Conservation (phyloP, 768 basidiomycete species). For the Tulasnella sp. region DNA sequence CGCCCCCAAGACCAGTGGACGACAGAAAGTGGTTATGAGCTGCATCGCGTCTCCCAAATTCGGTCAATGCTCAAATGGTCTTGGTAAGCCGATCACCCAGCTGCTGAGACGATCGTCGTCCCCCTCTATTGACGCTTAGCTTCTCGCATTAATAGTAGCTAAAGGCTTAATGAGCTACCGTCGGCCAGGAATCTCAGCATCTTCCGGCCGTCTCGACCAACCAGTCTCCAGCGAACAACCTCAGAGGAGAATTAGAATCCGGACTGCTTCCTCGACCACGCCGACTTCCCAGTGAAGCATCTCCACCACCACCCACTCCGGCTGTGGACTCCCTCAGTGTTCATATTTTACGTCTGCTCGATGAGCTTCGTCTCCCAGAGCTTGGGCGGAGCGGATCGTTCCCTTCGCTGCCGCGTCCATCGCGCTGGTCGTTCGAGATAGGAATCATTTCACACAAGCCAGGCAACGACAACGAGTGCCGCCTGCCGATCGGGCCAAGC, state of each 20-base stretch:
- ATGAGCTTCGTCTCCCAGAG: not conserved
- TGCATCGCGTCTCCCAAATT: too few relatives aligned
- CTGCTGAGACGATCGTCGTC: too few relatives aligned
- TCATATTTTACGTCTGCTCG: not conserved
- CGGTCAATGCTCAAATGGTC: too few relatives aligned
- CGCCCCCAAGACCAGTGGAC: too few relatives aligned
- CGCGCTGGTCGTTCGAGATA: not conserved
- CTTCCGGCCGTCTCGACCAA: not conserved
- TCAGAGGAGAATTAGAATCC: not conserved
- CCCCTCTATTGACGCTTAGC: too few relatives aligned
- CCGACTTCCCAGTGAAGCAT: not conserved
- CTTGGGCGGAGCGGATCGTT: not conserved
- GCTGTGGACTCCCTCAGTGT: slow-evolving; percentile 6
- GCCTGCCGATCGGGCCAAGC: slow-evolving; percentile 8
- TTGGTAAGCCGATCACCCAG: too few relatives aligned
- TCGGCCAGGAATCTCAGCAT: not conserved
- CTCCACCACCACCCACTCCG: not conserved
- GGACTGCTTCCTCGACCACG: not conserved
- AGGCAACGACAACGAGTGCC: not conserved
- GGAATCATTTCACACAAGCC: not conserved
- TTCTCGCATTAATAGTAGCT: too few relatives aligned
- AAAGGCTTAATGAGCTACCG: too few relatives aligned
- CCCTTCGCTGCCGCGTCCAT: slow-evolving; percentile 14
- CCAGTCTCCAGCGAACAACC: not conserved
- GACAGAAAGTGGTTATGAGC: too few relatives aligned